phyloP scores from a whole-genome alignment of 2,329 filamentous ascomycete species.

The Ophiostoma ulmi region DNA sequence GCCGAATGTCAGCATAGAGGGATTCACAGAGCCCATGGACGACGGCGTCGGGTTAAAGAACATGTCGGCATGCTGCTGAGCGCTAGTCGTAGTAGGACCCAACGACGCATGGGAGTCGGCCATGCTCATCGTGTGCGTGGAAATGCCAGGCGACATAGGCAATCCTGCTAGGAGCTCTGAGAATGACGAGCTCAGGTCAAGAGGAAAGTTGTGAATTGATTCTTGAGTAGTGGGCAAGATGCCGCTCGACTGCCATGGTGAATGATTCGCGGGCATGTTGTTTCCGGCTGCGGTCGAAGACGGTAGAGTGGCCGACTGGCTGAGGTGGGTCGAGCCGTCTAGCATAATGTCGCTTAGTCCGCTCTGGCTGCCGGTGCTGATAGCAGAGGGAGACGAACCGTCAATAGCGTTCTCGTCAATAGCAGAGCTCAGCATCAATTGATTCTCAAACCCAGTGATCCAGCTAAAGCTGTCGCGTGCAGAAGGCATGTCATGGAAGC shows the following conservation, averaged over 20 bases:
- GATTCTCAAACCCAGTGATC: constrained; percentile 72
- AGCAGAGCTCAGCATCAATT: constrained; percentile 59
- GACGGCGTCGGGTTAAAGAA: constrained; percentile 76
- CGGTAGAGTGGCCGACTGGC: constrained; percentile 40
- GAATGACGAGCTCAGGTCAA: constrained; percentile 64
- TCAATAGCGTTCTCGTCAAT: constrained; percentile 75
- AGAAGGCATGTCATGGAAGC: constrained; percentile 33
- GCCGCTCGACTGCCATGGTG: constrained; percentile 61
- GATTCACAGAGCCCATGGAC: constrained; percentile 67
- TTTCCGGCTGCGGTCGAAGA: constrained; percentile 40
- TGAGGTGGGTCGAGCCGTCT: constrained; percentile 67
- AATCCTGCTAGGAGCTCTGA: constrained; percentile 50
- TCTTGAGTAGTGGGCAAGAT: constrained; percentile 60
- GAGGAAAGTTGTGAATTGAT: constrained; percentile 61
- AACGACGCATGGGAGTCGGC: neutral
- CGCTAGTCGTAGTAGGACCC: neutral
- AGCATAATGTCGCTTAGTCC: constrained; percentile 88
- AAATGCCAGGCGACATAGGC: constrained; percentile 71
- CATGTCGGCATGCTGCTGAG: constrained; percentile 50
- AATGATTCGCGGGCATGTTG: constrained; percentile 28
- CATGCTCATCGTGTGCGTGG: constrained; percentile 48
- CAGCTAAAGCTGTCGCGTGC: constrained; percentile 74
- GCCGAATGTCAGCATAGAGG: constrained; percentile 63
- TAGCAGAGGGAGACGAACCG: constrained; percentile 89
- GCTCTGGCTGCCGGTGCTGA: constrained; percentile 90